Evolutionary conservation across 371 early-diverging fungal species (phyloP).

Genomic region (Dentiscutata heterogama): DNA sequence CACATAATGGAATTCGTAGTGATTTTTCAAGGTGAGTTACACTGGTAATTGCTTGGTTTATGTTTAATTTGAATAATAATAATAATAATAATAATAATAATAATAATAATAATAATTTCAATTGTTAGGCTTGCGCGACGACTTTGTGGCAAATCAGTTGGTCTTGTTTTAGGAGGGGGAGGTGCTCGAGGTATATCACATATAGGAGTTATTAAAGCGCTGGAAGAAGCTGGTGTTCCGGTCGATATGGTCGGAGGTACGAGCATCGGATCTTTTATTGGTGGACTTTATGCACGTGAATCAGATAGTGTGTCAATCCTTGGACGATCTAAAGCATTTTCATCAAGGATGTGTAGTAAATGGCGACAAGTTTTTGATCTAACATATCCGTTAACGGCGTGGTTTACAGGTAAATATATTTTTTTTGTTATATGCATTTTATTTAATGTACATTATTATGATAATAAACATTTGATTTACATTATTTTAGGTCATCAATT

Average conservation of each 20-base stretch:
- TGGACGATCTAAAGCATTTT: constrained; percentile 89
- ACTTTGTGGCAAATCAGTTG: constrained; percentile 94
- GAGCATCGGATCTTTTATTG: constrained; percentile 97
- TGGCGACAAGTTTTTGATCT: constrained; percentile 96
- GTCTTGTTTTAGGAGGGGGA: constrained; percentile 99
- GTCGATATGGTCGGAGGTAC: constrained; percentile 99
- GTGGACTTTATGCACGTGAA: constrained; percentile 95
- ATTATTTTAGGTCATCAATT: constrained; percentile 85
- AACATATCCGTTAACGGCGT: constrained; percentile 95
- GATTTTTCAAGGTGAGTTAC: constrained; percentile 75
- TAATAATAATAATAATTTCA: constrained; percentile 46
- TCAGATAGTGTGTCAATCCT: constrained; percentile 89
- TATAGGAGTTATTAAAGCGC: constrained; percentile 95
- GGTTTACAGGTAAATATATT: constrained; percentile 75
- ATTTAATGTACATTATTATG: not conserved
- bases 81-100: not conserved
- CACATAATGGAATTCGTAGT: constrained; percentile 60
- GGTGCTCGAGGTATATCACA: constrained; percentile 99
- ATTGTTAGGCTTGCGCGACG: constrained; percentile 88
- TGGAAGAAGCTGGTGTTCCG: constrained; percentile 99
- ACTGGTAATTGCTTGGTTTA: not conserved
- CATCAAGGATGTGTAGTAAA: constrained; percentile 80
- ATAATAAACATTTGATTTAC: constrained; percentile 21
- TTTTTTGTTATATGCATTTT: constrained; percentile 1
- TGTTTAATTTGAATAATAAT: not conserved